Percentiles rank a stretch among this genome's conserved stretches.
Evolutionary conservation across 345 rosid genomes (phyloP).

Genomic region (Lepidium africanum): DNA sequence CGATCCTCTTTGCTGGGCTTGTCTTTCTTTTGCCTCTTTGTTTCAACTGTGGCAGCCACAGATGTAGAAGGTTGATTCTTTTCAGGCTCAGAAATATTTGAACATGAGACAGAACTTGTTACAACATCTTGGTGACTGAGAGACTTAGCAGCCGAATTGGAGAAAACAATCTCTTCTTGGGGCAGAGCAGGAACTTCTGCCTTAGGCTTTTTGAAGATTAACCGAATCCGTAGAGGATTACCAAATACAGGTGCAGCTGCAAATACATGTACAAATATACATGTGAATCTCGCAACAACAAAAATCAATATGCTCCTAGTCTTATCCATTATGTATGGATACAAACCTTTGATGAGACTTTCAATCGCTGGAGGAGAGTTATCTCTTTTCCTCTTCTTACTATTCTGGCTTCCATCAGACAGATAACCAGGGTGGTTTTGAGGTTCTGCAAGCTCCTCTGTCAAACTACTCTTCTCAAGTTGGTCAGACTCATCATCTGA

Average conservation of each 20-base stretch:
- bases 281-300: not conserved
- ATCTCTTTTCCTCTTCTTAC: slow-evolving; percentile 33
- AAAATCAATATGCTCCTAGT: not conserved
- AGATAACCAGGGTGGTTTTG: slow-evolving; percentile 22
- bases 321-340: not conserved
- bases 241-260: slow-evolving; percentile 27
- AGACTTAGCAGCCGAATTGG: slow-evolving; percentile 10
- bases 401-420: slow-evolving; percentile 41
- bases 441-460: slow-evolving; percentile 21
- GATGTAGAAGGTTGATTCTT: not conserved
- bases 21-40: not conserved
- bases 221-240: slow-evolving; percentile 39
- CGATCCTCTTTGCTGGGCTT: slow-evolving; percentile 4
- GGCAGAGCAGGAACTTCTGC: not conserved
- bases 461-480: slow-evolving; percentile 22
- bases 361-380: slow-evolving; percentile 2
- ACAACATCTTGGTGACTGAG: not conserved
- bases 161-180: not conserved
- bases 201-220: slow-evolving; percentile 27
- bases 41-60: not conserved
- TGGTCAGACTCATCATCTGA: slow-evolving; percentile 24
- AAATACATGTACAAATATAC: not conserved
- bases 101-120: not conserved
- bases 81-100: not conserved
- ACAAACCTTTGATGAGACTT: slow-evolving; percentile 33